These are phyloP conservation scores for Aspergillus versicolor DNA, from an alignment of 2,329 filamentous ascomycete species.

Conservation along the genomic window DNA sequence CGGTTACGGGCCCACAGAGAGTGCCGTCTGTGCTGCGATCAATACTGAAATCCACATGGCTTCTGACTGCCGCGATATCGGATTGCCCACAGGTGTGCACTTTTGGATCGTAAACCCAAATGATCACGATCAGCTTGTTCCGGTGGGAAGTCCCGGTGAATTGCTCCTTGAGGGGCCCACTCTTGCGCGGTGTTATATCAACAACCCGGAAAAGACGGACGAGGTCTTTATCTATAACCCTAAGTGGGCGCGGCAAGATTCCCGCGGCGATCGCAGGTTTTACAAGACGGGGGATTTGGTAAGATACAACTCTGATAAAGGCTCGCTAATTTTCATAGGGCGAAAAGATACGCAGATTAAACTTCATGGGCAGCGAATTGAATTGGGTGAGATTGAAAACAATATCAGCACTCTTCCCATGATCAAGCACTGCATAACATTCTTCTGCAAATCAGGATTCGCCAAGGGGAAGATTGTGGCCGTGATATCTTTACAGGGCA, in stretches of 20 bases:
- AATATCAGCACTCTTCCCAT: conserved; percentile 30
- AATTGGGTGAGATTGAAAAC: conserved; percentile 54
- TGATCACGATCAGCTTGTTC: conserved; percentile 41
- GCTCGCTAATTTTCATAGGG: conserved; percentile 48
- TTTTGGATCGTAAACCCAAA: conserved; percentile 43
- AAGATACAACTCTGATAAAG: conserved; percentile 36
- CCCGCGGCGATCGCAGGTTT: conserved; percentile 28
- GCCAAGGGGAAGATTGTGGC: conserved; percentile 33
- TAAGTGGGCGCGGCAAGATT: conserved; percentile 50
- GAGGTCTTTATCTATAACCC: conserved; percentile 59
- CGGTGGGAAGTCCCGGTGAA: conserved; percentile 42
- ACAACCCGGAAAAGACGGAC: conserved; percentile 57
- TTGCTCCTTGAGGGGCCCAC: conserved; percentile 48
- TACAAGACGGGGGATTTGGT: conserved; percentile 45
- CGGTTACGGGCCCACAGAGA: conserved; percentile 47
- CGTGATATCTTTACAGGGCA: conserved; percentile 29
- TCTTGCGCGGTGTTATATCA: conserved; percentile 63
- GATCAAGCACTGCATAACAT: conserved; percentile 36
- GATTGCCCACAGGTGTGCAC: conserved; percentile 32
- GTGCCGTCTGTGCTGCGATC: conserved; percentile 36
- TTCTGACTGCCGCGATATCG: conserved; percentile 37
- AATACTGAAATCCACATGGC: conserved; percentile 31
- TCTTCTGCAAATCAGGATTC: conserved; percentile 37
- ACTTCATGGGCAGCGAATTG: conserved; percentile 64
- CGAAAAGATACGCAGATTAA: conserved; percentile 70